Evolutionary conservation across 345 rosid genomes (phyloP).

Genomic region (Nasturtium officinale): DNA sequence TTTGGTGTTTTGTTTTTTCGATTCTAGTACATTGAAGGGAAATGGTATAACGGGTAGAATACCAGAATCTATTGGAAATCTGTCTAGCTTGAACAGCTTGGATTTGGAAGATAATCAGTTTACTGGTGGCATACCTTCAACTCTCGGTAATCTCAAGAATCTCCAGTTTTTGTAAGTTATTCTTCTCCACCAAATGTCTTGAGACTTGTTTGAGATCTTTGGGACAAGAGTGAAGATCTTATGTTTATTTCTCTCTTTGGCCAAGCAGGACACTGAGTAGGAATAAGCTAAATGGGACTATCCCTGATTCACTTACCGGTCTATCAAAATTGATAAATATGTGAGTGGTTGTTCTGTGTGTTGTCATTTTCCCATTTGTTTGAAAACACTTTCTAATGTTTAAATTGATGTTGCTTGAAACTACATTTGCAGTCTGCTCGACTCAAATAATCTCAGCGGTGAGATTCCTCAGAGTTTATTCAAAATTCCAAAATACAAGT

Average conservation of each 20-base stretch:
- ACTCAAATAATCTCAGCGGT: slow-evolving; percentile 75
- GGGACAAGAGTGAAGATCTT: neutral
- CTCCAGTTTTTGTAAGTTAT: slow-evolving; percentile 86
- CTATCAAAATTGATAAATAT: slow-evolving; percentile 69
- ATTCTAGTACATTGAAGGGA: slow-evolving; percentile 77
- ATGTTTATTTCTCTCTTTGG: slow-evolving; percentile 23
- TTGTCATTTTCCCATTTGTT: neutral
- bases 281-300: slow-evolving; percentile 71
- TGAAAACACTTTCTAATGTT: neutral
- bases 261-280: slow-evolving; percentile 75
- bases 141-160: slow-evolving; percentile 73
- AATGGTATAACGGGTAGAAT: slow-evolving; percentile 81
- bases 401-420: neutral
- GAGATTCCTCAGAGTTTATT: slow-evolving; percentile 74
- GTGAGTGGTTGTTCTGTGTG: slow-evolving; percentile 51
- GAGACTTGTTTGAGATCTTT: slow-evolving; percentile 5
- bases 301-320: slow-evolving; percentile 66
- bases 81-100: slow-evolving; percentile 75
- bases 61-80: slow-evolving; percentile 80
- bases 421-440: slow-evolving; percentile 68
- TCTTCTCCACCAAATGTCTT: slow-evolving; percentile 9
- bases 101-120: slow-evolving; percentile 86
- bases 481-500: slow-evolving; percentile 75
- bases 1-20: slow-evolving; percentile 11
- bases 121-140: slow-evolving; percentile 76